Base-by-base conservation (phyloP, 2,329 filamentous ascomycete genomes). In the Coleophoma crateriformis region DNA sequence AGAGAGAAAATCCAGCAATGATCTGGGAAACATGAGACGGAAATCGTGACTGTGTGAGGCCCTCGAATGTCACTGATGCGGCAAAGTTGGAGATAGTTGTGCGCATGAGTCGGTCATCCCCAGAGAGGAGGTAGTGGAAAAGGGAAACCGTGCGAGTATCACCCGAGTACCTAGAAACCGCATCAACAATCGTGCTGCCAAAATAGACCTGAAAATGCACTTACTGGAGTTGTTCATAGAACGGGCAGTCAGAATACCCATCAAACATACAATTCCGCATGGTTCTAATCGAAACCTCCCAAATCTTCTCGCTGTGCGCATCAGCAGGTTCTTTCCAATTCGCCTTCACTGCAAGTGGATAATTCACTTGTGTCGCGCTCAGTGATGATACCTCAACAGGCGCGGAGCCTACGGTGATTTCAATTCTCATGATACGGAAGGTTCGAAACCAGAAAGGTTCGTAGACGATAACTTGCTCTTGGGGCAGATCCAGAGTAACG, bases 361-460 rank as follows among this genome's bases (percentile, higher is more conserved):
- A 71, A 10, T 27, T 27, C 7, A 27, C 27, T 27, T 27, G 27
- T 7, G 27, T 27, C 27, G 27, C 27, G 27, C 8, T 27, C 7
- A 27, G 8, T 27, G 27, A 27, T 27, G 8, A 27, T 27, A 27
- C 6, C 27, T 27, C 27, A 27, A 27, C 27, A 7, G 27, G 27
- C 27, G 27, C 27, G 8, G 27, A 27, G 27, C 27, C 27, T 27
- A 63, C 54, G 0, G 46, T 49, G 11, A 70, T 55, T 19, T 66
- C 60, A 3, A 70, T 43, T 2, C 61, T 54, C 12, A 71, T 43
- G 6, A 70, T 45, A 1, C 67, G 64, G 32, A 71, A 70, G 0
- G 68, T 71, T 12, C 68, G 64, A 48, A 71, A 72, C 66, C 67
- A 69, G 48, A 70, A 71, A 1, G 68, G 68, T 42, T 69, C 66